Base-by-base conservation (phyloP, 768 basidiomycete genomes). In the Hygrocybe coccinea region DNA sequence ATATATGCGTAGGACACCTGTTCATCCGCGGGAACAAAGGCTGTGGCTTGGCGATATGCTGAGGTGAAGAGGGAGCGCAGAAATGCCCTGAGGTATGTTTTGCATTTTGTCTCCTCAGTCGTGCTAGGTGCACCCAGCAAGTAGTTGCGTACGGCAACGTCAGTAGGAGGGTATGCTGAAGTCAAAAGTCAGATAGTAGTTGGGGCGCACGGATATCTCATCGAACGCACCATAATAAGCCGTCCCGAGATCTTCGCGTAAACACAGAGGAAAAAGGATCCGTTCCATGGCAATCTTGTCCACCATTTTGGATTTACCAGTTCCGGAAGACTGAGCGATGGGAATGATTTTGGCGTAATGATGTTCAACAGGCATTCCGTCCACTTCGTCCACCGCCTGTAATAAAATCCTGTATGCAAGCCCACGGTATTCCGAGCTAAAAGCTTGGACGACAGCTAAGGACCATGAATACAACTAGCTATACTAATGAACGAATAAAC, bases 301-400 rank as follows among this genome's bases (percentile, higher is more conserved):
- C 29, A 55, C 45, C 14, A 44, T 53, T 53, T 44, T 53, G 12
- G 52, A 53, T 25, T 53, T 53, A 17, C 52, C 52, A 6, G 29
- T 53, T 36, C 54, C 43, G 22, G 54, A 55, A 15, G 54, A 55
- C 43, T 55, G 54, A 12, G 36, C 22, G 7, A 55, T 24, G 19
- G 54, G 19, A 19, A 55, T 35, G 35, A 55, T 35, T 55, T 55
- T 55, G 43, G 54, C 54, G 22, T 46, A 46, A 46, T 55, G n/a
- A 11, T 12, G 9, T 3, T 24, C 19, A 15, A 35, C 41, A 8
- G 52, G 41, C 39, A 43, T 5, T 25, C 4, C 10, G 21, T 54
- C 39, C 10, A 45, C 52, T 44, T 43, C 39, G 41, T 54, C 52
- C n/a, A 54, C 38, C 12, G 41, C 52, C 25, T 35, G 19, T 7